Evolutionary conservation across 2,329 filamentous ascomycete genomes (phyloP).

Genomic region (Colletotrichum cuscutae): DNA sequence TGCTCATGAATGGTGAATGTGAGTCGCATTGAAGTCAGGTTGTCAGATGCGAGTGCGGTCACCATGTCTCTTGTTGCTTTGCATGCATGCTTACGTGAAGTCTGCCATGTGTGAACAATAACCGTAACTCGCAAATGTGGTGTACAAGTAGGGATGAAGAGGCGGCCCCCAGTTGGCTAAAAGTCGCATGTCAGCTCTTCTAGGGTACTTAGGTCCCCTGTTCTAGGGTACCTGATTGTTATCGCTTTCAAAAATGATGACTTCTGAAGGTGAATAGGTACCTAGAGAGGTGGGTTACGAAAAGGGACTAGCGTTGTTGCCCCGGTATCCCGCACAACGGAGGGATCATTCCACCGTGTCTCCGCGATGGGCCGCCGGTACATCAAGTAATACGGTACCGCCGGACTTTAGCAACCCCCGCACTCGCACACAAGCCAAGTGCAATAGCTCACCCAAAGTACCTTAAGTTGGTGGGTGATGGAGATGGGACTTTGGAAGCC

Average conservation of each 20-base stretch:
- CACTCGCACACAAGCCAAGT: neutral
- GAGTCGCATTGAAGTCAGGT: neutral
- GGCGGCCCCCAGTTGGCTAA: too few species aligned
- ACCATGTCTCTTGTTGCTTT: neutral
- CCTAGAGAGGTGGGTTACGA: neutral
- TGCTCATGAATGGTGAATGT: neutral
- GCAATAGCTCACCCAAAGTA: too few species aligned
- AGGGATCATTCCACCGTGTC: constrained; percentile 3
- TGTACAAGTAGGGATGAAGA: neutral
- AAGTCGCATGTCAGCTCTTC: too few species aligned
- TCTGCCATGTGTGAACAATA: neutral
- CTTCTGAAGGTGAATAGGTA: too few species aligned
- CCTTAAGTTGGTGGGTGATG: too few species aligned
- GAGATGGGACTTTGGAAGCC: neutral
- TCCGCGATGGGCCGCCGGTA: neutral
- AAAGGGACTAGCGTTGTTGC: neutral
- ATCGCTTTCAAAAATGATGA: too few species aligned
- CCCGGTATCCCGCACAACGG: neutral
- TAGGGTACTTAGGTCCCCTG: too few species aligned
- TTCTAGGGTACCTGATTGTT: too few species aligned
- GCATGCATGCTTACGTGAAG: neutral
- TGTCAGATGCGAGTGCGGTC: neutral
- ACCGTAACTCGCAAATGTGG: neutral
- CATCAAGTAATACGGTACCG: too few species aligned
- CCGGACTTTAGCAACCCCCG: neutral